Percentiles rank a stretch among this genome's conserved stretches.
phyloP scores from a whole-genome alignment of 768 basidiomycete genomes.

The Boletus coccyginus region DNA sequence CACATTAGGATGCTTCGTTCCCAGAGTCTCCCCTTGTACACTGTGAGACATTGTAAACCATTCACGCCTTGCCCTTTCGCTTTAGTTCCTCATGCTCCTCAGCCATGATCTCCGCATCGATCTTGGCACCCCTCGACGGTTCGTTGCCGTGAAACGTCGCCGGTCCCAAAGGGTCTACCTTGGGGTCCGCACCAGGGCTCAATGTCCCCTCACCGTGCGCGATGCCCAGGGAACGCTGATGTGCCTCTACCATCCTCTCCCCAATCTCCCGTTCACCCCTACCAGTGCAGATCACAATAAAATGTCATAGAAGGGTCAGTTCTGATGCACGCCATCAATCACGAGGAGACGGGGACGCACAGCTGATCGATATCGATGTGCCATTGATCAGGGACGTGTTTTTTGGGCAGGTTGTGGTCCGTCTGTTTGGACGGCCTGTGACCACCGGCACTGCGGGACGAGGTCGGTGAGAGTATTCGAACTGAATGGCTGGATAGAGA shows the following conservation, averaged over 20 bases:
- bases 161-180: slow-evolving; percentile 46
- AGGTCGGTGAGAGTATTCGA: background rate
- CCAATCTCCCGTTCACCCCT: slow-evolving; percentile 46
- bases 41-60: background rate
- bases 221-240: slow-evolving; percentile 27
- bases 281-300: background rate
- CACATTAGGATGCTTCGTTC: background rate
- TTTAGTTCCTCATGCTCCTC: slow-evolving; percentile 49
- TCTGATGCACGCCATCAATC: background rate
- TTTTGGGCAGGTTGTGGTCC: slow-evolving; percentile 22
- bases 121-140: slow-evolving; percentile 54
- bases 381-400: slow-evolving; percentile 33
- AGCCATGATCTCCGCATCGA: slow-evolving; percentile 53
- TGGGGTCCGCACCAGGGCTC: slow-evolving; percentile 31
- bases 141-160: slow-evolving; percentile 54
- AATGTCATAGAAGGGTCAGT: background rate
- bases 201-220: slow-evolving; percentile 26
- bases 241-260: slow-evolving; percentile 36
- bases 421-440: slow-evolving; percentile 24
- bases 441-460: background rate
- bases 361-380: slow-evolving; percentile 37
- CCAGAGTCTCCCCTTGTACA: background rate
- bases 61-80: slow-evolving; percentile 40
- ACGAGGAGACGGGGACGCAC: slow-evolving; percentile 2
- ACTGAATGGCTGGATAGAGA: background rate